These are phyloP conservation scores for Keqinozyma sinolaborantium DNA, from an alignment of 1,139 yeast species.

Conservation along the genomic window DNA sequence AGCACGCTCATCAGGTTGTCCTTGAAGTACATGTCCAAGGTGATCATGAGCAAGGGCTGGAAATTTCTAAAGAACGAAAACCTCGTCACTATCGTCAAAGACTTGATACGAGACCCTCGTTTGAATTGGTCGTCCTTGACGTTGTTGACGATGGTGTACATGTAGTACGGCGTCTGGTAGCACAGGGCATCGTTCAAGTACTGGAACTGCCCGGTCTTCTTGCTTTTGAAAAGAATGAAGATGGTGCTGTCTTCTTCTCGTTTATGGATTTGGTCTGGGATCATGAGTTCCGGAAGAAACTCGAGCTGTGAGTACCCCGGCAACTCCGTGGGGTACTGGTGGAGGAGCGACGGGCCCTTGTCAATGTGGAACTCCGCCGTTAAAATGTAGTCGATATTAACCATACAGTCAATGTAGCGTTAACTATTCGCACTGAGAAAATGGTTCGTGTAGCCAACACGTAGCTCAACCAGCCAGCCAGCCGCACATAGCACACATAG, in stretches of 20 bases:
- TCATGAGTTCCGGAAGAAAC: slow-evolving; percentile 55
- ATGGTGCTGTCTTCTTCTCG: slow-evolving; percentile 60
- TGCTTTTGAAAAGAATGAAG: slow-evolving; percentile 45
- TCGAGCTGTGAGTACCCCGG: slow-evolving; percentile 41
- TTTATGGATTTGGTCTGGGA: slow-evolving; percentile 61
- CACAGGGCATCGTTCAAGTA: slow-evolving; percentile 33
- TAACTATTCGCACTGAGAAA: no score
- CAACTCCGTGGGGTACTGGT: slow-evolving; percentile 45
- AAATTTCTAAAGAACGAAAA: slow-evolving; percentile 53
- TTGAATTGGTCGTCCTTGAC: slow-evolving; percentile 40
- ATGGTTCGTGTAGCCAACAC: no score
- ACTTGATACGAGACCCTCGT: slow-evolving; percentile 56
- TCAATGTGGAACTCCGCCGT: slow-evolving; percentile 60
- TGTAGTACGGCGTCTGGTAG: slow-evolving; percentile 44
- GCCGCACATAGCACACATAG: no score
- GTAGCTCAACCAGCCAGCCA: no score
- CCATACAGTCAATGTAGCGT: slow-evolving; percentile 12
- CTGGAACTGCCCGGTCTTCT: slow-evolving; percentile 37
- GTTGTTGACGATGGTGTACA: slow-evolving; percentile 56
- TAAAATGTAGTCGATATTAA: slow-evolving; percentile 42
- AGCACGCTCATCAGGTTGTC: slow-evolving; percentile 20
- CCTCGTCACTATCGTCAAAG: slow-evolving; percentile 51
- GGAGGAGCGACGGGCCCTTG: slow-evolving; percentile 49
- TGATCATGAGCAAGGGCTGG: slow-evolving; percentile 53
- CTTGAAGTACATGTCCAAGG: slow-evolving; percentile 46